Evolutionary conservation across 2,329 filamentous ascomycete genomes (phyloP).

Genomic region (Coniochaeta sp.): DNA sequence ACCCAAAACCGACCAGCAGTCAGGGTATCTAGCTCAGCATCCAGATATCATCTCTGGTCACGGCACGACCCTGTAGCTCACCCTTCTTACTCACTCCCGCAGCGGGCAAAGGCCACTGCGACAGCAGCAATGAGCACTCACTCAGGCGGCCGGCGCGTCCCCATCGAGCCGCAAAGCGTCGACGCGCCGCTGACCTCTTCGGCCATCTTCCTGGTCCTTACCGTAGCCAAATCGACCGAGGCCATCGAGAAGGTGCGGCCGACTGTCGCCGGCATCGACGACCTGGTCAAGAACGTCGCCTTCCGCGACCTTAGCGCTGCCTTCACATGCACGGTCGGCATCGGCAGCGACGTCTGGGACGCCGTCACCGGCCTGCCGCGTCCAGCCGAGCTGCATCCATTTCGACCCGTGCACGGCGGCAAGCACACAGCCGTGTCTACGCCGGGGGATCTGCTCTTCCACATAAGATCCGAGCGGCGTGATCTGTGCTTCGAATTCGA

Average conservation of each 20-base stretch:
- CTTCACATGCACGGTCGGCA: constrained; percentile 46
- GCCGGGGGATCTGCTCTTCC: constrained; percentile 49
- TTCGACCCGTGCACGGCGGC: constrained; percentile 35
- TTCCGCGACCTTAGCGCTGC: constrained; percentile 45
- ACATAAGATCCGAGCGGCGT: constrained; percentile 48
- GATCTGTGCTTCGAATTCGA: constrained; percentile 54
- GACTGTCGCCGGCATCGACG: constrained; percentile 32
- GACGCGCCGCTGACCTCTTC: constrained; percentile 42
- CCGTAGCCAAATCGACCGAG: constrained; percentile 23
- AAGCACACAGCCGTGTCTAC: constrained; percentile 46
- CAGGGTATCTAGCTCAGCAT: not conserved
- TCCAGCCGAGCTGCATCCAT: constrained; percentile 44
- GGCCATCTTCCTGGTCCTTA: constrained; percentile 46
- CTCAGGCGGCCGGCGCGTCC: not conserved
- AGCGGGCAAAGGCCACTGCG: not conserved
- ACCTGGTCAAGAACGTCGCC: constrained; percentile 63
- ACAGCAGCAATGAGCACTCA: not conserved
- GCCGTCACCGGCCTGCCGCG: constrained; percentile 30
- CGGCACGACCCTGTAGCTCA: not conserved
- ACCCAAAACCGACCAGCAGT: too few species aligned
- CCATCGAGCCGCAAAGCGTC: constrained; percentile 35
- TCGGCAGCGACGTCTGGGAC: constrained; percentile 46
- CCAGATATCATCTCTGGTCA: not conserved
- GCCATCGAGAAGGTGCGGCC: constrained; percentile 33
- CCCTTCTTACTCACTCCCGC: not conserved